Percentiles rank a stretch among this genome's conserved stretches.
phyloP scores from a whole-genome alignment of 371 early-diverging fungal species.

The Haplosporangium sp. region DNA sequence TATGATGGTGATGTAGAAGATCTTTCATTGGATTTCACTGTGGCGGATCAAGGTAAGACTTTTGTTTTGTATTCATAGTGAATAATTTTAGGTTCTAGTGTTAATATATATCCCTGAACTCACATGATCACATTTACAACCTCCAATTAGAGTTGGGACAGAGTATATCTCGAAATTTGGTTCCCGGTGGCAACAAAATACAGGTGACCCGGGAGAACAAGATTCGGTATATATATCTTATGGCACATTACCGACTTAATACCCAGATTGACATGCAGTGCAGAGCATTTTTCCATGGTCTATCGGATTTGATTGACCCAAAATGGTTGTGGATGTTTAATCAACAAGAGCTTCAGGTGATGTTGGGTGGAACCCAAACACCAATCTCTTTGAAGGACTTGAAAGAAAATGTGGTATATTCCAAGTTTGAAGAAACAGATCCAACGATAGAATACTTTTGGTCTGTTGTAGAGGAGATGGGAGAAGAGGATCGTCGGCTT shows the following conservation, averaged over 20 bases:
- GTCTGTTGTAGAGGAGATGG: constrained; percentile 77
- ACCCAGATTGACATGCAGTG: constrained; percentile 87
- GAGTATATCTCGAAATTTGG: constrained; percentile 74
- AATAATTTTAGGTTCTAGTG: too few species aligned
- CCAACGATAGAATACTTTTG: constrained; percentile 86
- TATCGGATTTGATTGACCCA: constrained; percentile 80
- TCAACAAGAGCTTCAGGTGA: constrained; percentile 88
- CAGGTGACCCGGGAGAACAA: constrained; percentile 88
- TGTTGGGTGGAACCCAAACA: constrained; percentile 85
- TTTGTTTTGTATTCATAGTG: background rate
- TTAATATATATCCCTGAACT: too few species aligned
- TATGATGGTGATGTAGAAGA: constrained; percentile 79
- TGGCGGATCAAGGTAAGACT: constrained; percentile 69
- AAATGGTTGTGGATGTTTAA: constrained; percentile 89
- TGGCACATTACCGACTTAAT: constrained; percentile 84
- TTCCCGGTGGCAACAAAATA: constrained; percentile 79
- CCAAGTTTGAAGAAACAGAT: constrained; percentile 79
- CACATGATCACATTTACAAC: too few species aligned
- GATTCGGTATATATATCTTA: constrained; percentile 83
- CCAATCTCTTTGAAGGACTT: constrained; percentile 86
- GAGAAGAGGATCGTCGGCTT: constrained; percentile 72
- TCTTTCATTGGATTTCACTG: constrained; percentile 85
- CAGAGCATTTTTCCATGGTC: constrained; percentile 84
- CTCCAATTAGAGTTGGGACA: constrained; percentile 60
- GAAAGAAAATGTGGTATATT: constrained; percentile 83